Base-by-base conservation (phyloP, 768 basidiomycete genomes). In the Kwoniella newhampshirensis region DNA sequence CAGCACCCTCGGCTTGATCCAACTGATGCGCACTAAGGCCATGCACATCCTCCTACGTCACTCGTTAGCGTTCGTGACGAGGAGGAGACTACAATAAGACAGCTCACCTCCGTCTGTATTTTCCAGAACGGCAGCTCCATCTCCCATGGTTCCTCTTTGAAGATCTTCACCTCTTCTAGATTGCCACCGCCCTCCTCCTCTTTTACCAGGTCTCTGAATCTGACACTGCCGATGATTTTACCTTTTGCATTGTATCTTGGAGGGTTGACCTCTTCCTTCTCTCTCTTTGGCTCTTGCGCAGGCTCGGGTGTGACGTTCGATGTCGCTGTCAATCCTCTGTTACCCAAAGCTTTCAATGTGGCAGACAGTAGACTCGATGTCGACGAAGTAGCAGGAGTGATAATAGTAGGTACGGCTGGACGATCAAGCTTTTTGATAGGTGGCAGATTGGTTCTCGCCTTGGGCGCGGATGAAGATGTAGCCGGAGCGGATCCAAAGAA, bases 91-190 rank as follows among this genome's bases (percentile, higher is more conserved):
- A 25, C 41, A 25, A 21, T 28, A 18, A 26, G 5, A 21, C 20
- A 35, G 47, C 64, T 42, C 27, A 60, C 62, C 46, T 42, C 47
- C 32, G 32, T 32, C 32, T 32, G 32, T 6, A 25, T 58, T 41
- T 36, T 60, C 67, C 70, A 72, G 5, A 44, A 47, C 2, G 64
- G 47, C 18, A n/a, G 40, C 46, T 68, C 70, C 12, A 67, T 51
- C 56, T 72, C 70, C n/a, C 39, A 59, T 3, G 59, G 30, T 36
- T 64, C 60, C 41, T 63, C 46, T n/a, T 48, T 62, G 55, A 72
- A 72, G 42, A 50, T 17, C 43, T 55, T 59, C 15, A 63, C 37
- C 13, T 50, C 59, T n/a, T 51, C 62, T 20, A 73, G 41, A 2
- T 51, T 37, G 9, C 66, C 63, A 28, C 57, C 62, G 28, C 58